Evolutionary conservation across 768 basidiomycete genomes (phyloP).

Genomic region (Artomyces pyxidatus): DNA sequence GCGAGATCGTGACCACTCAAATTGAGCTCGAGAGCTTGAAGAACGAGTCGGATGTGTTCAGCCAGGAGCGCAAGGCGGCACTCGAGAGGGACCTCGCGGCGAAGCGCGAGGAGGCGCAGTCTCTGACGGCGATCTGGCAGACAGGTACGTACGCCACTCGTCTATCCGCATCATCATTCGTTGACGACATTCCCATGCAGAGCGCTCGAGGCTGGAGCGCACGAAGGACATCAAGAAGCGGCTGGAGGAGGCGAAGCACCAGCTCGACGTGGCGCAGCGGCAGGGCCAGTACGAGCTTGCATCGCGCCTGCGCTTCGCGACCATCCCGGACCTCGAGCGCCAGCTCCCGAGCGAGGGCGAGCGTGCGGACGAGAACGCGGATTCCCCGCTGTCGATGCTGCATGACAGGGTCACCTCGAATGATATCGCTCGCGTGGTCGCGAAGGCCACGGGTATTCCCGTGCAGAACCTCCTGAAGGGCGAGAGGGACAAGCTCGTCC

Average conservation of each 20-base stretch:
- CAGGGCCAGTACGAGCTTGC: constrained; percentile 83
- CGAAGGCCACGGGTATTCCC: constrained; percentile 84
- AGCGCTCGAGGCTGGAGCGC: constrained; percentile 58
- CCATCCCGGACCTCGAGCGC: constrained; percentile 72
- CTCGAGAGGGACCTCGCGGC: constrained; percentile 55
- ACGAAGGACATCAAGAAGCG: constrained; percentile 45
- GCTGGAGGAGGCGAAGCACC: constrained; percentile 76
- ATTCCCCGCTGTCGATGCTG: constrained; percentile 54
- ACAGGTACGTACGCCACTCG: constrained; percentile 37
- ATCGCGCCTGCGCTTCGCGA: constrained; percentile 73
- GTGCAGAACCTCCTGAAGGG: constrained; percentile 84
- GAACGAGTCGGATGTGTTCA: constrained; percentile 82
- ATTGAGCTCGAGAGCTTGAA: constrained; percentile 87
- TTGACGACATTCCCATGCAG: constrained; percentile 25
- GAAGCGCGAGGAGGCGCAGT: constrained; percentile 56
- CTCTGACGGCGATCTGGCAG: constrained; percentile 63
- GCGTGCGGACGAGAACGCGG: constrained; percentile 39
- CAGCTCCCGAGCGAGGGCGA: constrained; percentile 50
- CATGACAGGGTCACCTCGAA: constrained; percentile 84
- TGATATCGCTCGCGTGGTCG: constrained; percentile 84
- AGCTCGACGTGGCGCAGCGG: constrained; percentile 82
- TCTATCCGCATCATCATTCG: neutral
- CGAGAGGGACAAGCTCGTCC: constrained; percentile 82
- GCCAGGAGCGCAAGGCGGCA: constrained; percentile 58
- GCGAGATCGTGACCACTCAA: constrained; percentile 79